A percentile compares a stretch with the other conserved stretches of the same genome.
phyloP scores from a whole-genome alignment of 306 rosid species.

The Castanospermum australe region DNA sequence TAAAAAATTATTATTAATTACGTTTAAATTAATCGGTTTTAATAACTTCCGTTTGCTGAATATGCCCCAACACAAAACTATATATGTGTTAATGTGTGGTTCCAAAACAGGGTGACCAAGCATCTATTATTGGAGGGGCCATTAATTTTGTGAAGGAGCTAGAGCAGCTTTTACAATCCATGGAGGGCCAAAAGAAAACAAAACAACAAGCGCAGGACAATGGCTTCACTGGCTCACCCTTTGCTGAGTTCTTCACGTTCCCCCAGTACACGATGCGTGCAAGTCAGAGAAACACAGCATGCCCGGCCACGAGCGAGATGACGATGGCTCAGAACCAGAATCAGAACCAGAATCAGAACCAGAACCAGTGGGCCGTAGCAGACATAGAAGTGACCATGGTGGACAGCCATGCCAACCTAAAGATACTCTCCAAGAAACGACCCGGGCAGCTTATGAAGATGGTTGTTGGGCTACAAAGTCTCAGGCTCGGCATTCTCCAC shows the following conservation, averaged over 20 bases:
- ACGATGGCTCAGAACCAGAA: conserved; percentile 24
- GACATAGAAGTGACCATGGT: conserved; percentile 92
- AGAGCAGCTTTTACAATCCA: conserved; percentile 68
- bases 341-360: conserved; percentile 34
- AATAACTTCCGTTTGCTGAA: background rate
- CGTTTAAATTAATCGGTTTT: background rate
- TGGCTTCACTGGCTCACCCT: conserved; percentile 27
- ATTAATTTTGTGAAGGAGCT: conserved; percentile 91
- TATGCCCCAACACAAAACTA: background rate
- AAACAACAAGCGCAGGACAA: background rate
- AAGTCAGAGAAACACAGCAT: conserved; percentile 18
- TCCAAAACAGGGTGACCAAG: conserved; percentile 80
- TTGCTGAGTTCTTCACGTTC: conserved; percentile 72
- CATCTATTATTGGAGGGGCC: conserved; percentile 92
- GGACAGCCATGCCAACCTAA: conserved; percentile 81
- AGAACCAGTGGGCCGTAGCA: conserved; percentile 44
- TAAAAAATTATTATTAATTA: background rate
- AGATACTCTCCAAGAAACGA: conserved; percentile 62
- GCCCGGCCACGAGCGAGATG: background rate
- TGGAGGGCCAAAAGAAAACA: conserved; percentile 45
- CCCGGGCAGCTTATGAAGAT: conserved; percentile 57
- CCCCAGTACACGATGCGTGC: conserved; percentile 74
- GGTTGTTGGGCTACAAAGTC: conserved; percentile 63
- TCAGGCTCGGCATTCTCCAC: conserved; percentile 70
- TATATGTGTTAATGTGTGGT: no score